Evolutionary conservation across 2,329 filamentous ascomycete genomes (phyloP).

Genomic region (Hymenotorrendiella dingleyae): DNA sequence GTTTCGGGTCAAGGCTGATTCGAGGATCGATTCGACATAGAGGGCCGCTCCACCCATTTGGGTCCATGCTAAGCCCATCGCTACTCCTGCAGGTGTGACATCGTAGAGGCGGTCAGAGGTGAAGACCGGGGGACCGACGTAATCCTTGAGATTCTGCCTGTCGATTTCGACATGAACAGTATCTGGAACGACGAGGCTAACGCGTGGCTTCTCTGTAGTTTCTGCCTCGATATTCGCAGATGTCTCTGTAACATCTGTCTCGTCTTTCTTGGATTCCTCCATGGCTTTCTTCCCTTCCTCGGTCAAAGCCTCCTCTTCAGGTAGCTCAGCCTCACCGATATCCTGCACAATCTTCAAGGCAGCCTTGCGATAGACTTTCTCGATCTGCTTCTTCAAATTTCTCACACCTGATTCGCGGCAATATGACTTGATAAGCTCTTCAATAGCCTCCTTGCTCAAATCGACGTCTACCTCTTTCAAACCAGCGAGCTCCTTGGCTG

Average conservation of each 20-base stretch:
- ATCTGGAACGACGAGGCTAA: constrained; percentile 77
- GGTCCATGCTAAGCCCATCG: constrained; percentile 98
- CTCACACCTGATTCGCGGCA: constrained; percentile 95
- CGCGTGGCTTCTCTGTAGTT: constrained; percentile 61
- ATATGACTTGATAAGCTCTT: constrained; percentile 97
- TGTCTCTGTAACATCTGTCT: constrained; percentile 56
- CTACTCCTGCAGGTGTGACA: constrained; percentile 83
- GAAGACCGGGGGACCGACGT: constrained; percentile 92
- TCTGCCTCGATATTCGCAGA: constrained; percentile 47
- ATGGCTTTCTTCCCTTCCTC: constrained; percentile 77
- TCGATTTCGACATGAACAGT: constrained; percentile 78
- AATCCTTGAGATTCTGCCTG: constrained; percentile 90
- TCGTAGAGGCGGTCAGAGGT: constrained; percentile 95
- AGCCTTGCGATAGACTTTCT: constrained; percentile 97
- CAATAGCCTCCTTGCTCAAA: constrained; percentile 81
- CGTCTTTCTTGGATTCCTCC: constrained; percentile 63
- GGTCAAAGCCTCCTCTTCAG: constrained; percentile 77
- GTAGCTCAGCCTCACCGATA: constrained; percentile 75
- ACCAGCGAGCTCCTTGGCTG: constrained; percentile 90
- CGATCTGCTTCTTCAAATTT: constrained; percentile 98
- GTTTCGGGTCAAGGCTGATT: constrained; percentile 67
- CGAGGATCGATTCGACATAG: constrained; percentile 94
- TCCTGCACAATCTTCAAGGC: constrained; percentile 96
- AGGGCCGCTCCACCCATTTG: constrained; percentile 93
- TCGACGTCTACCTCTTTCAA: constrained; percentile 85